A percentile compares a stretch with the other conserved stretches of the same genome.
These are phyloP conservation scores for Astrephomene gubernaculifera DNA, from an alignment of 139 green algal species.

Conservation along the genomic window DNA sequence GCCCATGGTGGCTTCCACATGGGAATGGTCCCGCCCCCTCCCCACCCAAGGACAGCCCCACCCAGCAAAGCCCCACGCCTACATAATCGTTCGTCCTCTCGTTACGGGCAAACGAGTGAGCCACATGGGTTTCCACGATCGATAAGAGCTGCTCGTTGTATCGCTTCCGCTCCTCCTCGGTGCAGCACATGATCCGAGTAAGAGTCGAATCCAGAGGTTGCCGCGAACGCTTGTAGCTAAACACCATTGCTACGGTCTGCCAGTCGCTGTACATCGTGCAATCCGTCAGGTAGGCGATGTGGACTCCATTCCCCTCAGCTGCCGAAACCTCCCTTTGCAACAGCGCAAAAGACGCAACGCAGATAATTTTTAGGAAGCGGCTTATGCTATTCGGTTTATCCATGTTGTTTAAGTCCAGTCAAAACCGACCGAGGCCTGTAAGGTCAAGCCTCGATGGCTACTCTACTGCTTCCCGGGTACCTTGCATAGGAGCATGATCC, in stretches of 20 bases:
- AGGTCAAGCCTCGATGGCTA: too few species aligned
- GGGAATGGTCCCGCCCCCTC: not conserved
- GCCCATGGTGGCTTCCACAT: too few species aligned
- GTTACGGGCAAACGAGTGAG: constrained; percentile 55
- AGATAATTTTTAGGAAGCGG: too few species aligned
- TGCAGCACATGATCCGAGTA: constrained; percentile 83
- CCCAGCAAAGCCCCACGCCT: too few species aligned
- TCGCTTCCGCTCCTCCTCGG: constrained; percentile 61
- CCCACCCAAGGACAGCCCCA: too few species aligned
- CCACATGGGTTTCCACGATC: constrained; percentile 54
- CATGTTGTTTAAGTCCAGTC: too few species aligned
- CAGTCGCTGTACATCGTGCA: constrained; percentile 76
- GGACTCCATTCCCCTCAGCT: constrained; percentile 37
- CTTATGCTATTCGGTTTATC: too few species aligned
- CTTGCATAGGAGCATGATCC: too few species aligned
- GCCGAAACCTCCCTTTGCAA: too few species aligned
- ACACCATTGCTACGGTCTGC: constrained; percentile 48
- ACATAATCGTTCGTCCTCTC: constrained; percentile 43
- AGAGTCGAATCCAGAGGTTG: constrained; percentile 71
- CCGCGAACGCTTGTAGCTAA: constrained; percentile 64
- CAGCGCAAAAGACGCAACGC: too few species aligned
- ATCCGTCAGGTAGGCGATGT: constrained; percentile 72
- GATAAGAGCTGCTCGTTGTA: constrained; percentile 54
- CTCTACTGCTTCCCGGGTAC: too few species aligned
- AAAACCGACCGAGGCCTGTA: too few species aligned